Percentiles rank a stretch among this genome's conserved stretches.
Conservation (phyloP, 352 stramenopile species). For the Globisporangium nunn region DNA sequence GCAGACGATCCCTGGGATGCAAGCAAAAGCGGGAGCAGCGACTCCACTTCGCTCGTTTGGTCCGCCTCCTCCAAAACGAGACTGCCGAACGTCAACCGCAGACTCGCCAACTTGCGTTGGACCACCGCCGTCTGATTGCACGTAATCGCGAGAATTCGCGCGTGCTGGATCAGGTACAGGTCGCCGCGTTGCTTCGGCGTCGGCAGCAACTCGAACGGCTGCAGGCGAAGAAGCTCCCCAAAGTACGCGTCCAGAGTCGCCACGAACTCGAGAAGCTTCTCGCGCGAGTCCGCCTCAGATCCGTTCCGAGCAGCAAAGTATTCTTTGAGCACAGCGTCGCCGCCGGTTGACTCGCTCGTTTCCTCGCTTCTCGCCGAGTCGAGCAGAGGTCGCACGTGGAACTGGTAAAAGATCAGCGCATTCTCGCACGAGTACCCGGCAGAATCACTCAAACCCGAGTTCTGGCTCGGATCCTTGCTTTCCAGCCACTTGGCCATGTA, state of each 20-base stretch:
- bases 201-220: slow-evolving; percentile 94
- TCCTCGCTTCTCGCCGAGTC: slow-evolving; percentile 21
- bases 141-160: slow-evolving; percentile 93
- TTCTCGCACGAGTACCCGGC: slow-evolving; percentile 95
- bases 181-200: slow-evolving; percentile 87
- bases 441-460: slow-evolving; percentile 53
- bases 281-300: slow-evolving; percentile 12
- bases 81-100: slow-evolving; percentile 82
- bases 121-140: slow-evolving; percentile 92
- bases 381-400: slow-evolving; percentile 84
- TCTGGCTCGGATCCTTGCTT: slow-evolving; percentile 24
- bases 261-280: slow-evolving; percentile 42
- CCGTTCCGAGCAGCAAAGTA: slow-evolving; percentile 37
- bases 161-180: slow-evolving; percentile 95
- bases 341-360: slow-evolving; percentile 2
- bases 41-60: slow-evolving; percentile 93
- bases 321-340: slow-evolving; percentile 18
- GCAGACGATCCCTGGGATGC: slow-evolving; percentile 31
- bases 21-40: slow-evolving; percentile 88
- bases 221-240: slow-evolving; percentile 86
- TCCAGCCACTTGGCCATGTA: slow-evolving; percentile 88
- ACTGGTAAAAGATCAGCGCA: slow-evolving; percentile 91
- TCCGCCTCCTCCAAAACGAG: slow-evolving; percentile 95
- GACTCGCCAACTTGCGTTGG: slow-evolving; percentile 71
- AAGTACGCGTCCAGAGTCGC: slow-evolving; percentile 87